Percentiles rank a stretch among this genome's conserved stretches.
phyloP scores from a whole-genome alignment of 2,329 filamentous ascomycete genomes.

The Talaromyces pinophilus region DNA sequence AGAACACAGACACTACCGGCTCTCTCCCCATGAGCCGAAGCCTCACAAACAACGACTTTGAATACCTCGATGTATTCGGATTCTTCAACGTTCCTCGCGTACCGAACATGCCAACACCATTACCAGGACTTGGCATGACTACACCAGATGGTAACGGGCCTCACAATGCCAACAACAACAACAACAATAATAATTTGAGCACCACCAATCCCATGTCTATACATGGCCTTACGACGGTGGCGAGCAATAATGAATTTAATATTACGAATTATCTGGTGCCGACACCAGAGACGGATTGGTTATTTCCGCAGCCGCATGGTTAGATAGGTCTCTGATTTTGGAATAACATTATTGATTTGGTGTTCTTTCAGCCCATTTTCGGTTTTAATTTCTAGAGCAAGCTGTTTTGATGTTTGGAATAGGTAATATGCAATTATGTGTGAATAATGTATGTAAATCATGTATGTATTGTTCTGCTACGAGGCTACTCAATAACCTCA shows the following conservation, averaged over 20 bases:
- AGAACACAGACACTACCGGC: neutral
- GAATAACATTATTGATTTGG: neutral
- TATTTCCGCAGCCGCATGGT: conserved; percentile 34
- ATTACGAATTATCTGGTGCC: conserved; percentile 51
- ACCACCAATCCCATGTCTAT: conserved; percentile 40
- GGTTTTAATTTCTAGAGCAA: too few species aligned
- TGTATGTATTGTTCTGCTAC: conserved; percentile 4
- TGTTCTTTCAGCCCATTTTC: neutral
- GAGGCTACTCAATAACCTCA: conserved; percentile 4
- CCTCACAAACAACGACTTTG: conserved; percentile 65
- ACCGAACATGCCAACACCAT: conserved; percentile 43
- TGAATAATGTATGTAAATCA: neutral
- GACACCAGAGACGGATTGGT: conserved; percentile 50
- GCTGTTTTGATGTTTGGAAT: too few species aligned
- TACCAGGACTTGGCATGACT: conserved; percentile 4
- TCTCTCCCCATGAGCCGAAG: conserved; percentile 9
- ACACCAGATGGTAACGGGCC: conserved; percentile 19
- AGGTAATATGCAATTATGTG: neutral
- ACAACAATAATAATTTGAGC: conserved; percentile 28
- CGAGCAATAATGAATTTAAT: conserved; percentile 42
- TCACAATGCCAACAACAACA: conserved; percentile 27
- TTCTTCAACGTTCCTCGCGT: conserved; percentile 90
- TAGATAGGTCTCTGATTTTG: neutral
- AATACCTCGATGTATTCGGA: conserved; percentile 90
- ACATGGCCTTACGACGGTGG: conserved; percentile 35